phyloP scores from a whole-genome alignment of 1,284 basidiomycete genomes.

The Blastosporella zonata region DNA sequence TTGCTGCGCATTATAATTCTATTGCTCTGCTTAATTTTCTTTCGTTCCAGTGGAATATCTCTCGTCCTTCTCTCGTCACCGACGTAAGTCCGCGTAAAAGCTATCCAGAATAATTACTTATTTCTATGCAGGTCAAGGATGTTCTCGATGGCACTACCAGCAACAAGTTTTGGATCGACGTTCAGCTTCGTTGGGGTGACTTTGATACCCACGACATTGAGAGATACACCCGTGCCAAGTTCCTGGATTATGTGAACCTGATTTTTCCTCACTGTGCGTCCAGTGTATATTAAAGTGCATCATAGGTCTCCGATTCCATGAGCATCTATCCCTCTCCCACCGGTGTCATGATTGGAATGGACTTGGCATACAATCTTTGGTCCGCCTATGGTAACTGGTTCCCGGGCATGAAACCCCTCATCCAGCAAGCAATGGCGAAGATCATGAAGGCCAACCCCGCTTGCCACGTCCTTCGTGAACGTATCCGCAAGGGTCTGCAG shows the following conservation, averaged over 20 bases:
- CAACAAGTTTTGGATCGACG: conserved; percentile 99
- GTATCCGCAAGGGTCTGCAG: conserved; percentile 97
- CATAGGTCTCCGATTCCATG: conserved; percentile 87
- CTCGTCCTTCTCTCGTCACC: conserved; percentile 92
- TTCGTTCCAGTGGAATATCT: conserved; percentile 85
- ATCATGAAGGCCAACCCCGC: conserved; percentile 99
- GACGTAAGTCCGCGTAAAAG: conserved; percentile 56
- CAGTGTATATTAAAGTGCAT: conserved; percentile 5
- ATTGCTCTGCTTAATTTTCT: conserved; percentile 3
- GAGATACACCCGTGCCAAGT: conserved; percentile 96
- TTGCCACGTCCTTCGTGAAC: conserved; percentile 96
- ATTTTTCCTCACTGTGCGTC: not conserved
- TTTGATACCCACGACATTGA: conserved; percentile 99
- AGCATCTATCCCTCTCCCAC: conserved; percentile 98
- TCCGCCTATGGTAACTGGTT: conserved; percentile 99
- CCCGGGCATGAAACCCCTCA: conserved; percentile 96
- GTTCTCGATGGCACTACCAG: conserved; percentile 95
- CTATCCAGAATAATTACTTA: conserved; percentile 8
- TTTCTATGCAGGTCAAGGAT: conserved; percentile 72
- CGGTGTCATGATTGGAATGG: conserved; percentile 98
- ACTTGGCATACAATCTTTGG: conserved; percentile 97
- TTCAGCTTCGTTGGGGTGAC: conserved; percentile 98
- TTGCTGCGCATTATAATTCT: not conserved
- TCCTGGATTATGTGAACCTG: conserved; percentile 82
- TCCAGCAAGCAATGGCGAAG: conserved; percentile 99